A percentile compares a stretch with the other conserved stretches of the same genome.
Conservation (phyloP, 129 eudicot species). For the Flaveria trinervia region DNA sequence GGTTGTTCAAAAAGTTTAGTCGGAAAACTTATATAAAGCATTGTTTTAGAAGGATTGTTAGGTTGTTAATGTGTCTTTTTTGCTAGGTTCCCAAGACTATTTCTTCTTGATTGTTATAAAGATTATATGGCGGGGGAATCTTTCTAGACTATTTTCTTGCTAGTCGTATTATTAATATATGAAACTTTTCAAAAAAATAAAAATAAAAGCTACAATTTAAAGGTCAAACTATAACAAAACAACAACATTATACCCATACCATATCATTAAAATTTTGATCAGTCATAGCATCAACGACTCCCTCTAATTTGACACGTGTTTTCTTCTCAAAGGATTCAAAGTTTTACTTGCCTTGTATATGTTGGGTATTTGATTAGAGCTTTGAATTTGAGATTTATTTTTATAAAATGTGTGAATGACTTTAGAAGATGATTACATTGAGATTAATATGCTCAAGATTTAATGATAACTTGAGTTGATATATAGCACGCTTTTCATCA, state of each 20-base stretch:
- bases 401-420: neutral
- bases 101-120: too few relatives aligned
- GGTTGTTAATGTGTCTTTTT: too few relatives aligned
- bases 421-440: neutral
- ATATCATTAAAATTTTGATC: neutral
- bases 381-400: neutral
- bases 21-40: too few relatives aligned
- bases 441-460: neutral
- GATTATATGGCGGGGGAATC: too few relatives aligned
- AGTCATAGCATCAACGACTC: neutral
- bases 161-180: too few relatives aligned
- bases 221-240: neutral
- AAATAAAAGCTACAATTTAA: too few relatives aligned
- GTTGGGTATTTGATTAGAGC: neutral
- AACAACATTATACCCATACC: neutral
- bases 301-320: neutral
- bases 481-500: constrained; percentile 7
- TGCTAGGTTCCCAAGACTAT: too few relatives aligned
- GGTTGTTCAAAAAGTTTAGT: too few relatives aligned
- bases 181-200: too few relatives aligned
- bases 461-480: neutral
- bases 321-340: neutral
- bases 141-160: too few relatives aligned
- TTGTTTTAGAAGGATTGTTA: too few relatives aligned
- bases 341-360: neutral